A percentile compares a stretch with the other conserved stretches of the same genome.
These are phyloP conservation scores for Pyrenophora graminea DNA, from an alignment of 2,329 filamentous ascomycete species.

Conservation along the genomic window DNA sequence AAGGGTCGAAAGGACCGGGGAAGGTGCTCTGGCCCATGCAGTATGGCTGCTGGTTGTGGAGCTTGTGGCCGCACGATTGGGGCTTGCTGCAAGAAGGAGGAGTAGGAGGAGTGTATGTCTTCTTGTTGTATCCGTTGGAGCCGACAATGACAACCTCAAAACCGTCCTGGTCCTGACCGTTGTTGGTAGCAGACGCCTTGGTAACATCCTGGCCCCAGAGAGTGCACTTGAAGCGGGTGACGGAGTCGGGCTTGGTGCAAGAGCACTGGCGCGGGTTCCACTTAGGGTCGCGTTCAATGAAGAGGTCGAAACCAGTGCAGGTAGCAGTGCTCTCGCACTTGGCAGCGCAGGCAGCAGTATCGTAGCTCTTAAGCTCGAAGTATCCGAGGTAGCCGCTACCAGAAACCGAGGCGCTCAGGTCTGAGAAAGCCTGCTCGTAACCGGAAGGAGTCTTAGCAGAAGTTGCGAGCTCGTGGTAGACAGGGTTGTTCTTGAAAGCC, in stretches of 20 bases:
- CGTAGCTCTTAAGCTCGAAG: constrained; percentile 30
- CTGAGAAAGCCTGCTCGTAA: constrained; percentile 25
- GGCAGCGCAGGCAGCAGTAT: constrained; percentile 22
- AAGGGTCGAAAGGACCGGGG: constrained; percentile 32
- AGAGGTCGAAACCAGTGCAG: constrained; percentile 36
- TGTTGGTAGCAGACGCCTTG: constrained; percentile 26
- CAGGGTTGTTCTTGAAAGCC: constrained; percentile 28
- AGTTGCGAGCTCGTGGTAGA: constrained; percentile 30
- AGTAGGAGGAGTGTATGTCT: constrained; percentile 21
- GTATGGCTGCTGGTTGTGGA: constrained; percentile 30
- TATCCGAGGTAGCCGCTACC: constrained; percentile 29
- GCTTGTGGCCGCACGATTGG: constrained; percentile 26
- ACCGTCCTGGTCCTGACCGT: constrained; percentile 22
- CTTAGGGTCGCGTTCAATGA: constrained; percentile 30
- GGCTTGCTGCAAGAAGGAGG: constrained; percentile 29
- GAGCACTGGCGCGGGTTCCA: constrained; percentile 33
- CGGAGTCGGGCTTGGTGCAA: constrained; percentile 24
- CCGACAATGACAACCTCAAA: constrained; percentile 40
- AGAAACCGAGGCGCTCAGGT: constrained; percentile 23
- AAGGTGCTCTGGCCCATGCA: constrained; percentile 34
- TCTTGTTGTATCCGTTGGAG: constrained; percentile 41
- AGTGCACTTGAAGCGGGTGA: constrained; percentile 32
- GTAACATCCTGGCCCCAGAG: constrained; percentile 30
- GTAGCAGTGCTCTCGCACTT: constrained; percentile 23
- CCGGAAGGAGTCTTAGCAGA: constrained; percentile 25